A percentile compares a stretch with the other conserved stretches of the same genome.
These are phyloP conservation scores for Aspergillus ruber DNA, from an alignment of 2,329 filamentous ascomycete genomes.

Conservation along the genomic window DNA sequence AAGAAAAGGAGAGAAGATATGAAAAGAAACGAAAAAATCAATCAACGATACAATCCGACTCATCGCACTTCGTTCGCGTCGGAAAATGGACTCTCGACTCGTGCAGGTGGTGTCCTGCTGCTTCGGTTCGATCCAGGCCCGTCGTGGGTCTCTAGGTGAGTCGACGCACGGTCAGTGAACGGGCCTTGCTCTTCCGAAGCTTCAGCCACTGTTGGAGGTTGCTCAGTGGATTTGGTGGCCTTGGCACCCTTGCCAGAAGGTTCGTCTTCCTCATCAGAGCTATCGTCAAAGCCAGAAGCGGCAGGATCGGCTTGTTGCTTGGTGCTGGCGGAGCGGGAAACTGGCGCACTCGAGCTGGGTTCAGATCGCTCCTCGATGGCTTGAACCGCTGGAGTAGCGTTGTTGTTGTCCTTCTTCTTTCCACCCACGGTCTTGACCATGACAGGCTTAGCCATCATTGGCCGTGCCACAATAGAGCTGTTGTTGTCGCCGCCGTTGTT, in stretches of 20 bases:
- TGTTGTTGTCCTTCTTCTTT: slow-evolving; percentile 29
- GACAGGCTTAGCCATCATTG: slow-evolving; percentile 39
- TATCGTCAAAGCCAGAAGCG: slow-evolving; percentile 27
- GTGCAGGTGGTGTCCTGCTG: slow-evolving; percentile 20
- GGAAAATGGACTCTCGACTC: slow-evolving; percentile 38
- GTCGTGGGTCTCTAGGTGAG: slow-evolving; percentile 10
- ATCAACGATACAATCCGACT: slow-evolving; percentile 6
- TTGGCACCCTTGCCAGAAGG: slow-evolving; percentile 11
- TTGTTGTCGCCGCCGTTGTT: slow-evolving; percentile 6
- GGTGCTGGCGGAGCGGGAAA: slow-evolving; percentile 10
- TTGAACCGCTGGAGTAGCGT: slow-evolving; percentile 9
- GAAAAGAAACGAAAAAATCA: not conserved
- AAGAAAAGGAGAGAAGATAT: slow-evolving; percentile 7
- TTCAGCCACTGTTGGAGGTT: slow-evolving; percentile 22
- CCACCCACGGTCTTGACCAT: slow-evolving; percentile 33
- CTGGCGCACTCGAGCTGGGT: slow-evolving; percentile 8
- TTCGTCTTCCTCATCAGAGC: slow-evolving; percentile 26
- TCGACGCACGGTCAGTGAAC: slow-evolving; percentile 22
- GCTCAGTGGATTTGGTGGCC: slow-evolving; percentile 11
- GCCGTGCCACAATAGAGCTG: slow-evolving; percentile 41
- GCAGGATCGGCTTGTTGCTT: slow-evolving; percentile 15
- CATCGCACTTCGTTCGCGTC: slow-evolving; percentile 39
- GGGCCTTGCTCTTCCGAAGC: slow-evolving; percentile 21
- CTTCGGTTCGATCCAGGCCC: slow-evolving; percentile 24
- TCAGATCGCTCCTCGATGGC: slow-evolving; percentile 15